Evolutionary conservation across 2,329 filamentous ascomycete species (phyloP).

Genomic region (Cordyceps cicadae): DNA sequence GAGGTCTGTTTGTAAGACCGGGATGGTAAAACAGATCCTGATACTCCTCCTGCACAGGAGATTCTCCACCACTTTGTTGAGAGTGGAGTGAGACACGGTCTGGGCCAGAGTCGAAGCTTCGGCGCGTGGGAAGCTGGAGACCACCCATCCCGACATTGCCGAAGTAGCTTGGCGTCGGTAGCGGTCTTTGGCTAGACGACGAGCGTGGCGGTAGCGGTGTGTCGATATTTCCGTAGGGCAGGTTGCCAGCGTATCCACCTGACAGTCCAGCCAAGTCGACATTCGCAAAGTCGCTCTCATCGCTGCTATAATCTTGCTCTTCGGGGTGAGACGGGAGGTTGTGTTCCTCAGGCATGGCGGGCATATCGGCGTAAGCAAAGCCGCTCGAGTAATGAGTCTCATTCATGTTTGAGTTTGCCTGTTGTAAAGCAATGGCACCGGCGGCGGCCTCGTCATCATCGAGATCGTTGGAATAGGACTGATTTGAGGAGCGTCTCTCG

Average conservation of each 20-base stretch:
- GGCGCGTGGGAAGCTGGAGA: constrained; percentile 64
- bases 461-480: not conserved
- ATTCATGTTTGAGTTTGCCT: constrained; percentile 65
- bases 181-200: constrained; percentile 33
- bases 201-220: constrained; percentile 29
- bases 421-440: constrained; percentile 72
- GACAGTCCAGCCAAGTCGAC: constrained; percentile 68
- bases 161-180: constrained; percentile 37
- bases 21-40: constrained; percentile 93
- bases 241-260: constrained; percentile 48
- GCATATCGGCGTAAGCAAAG: constrained; percentile 25
- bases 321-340: constrained; percentile 41
- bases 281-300: constrained; percentile 63
- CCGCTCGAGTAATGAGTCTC: constrained; percentile 41
- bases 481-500: constrained; percentile 16
- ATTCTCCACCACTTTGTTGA: constrained; percentile 53
- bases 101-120: constrained; percentile 91
- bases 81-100: constrained; percentile 57
- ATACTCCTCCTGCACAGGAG: constrained; percentile 62
- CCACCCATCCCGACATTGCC: constrained; percentile 65
- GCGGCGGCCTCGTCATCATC: constrained; percentile 77
- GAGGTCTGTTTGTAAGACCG: constrained; percentile 59
- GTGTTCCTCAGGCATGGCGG: constrained; percentile 19
- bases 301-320: constrained; percentile 43
- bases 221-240: constrained; percentile 37